Conservation (phyloP, 768 basidiomycete genomes). For the Psilocybe sp. region DNA sequence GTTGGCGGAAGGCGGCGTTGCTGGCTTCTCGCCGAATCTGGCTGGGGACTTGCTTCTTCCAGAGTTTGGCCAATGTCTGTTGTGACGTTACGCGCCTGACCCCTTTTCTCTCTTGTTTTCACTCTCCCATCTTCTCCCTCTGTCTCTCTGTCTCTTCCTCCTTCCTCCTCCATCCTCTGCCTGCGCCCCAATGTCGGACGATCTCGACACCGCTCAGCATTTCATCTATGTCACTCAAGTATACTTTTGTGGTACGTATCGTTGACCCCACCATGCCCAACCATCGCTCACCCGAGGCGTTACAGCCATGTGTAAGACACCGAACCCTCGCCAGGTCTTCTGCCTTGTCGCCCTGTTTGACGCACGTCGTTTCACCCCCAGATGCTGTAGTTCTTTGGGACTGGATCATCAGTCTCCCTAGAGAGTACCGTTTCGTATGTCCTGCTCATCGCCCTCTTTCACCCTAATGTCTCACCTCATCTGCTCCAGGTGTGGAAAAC, state of each 20-base stretch:
- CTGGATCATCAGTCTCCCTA: constrained; percentile 75
- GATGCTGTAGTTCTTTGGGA: constrained; percentile 85
- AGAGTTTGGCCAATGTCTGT: constrained; percentile 45
- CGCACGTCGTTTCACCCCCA: constrained; percentile 29
- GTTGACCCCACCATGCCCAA: constrained; percentile 16
- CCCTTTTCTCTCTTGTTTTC: constrained; percentile 35
- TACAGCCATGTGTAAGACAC: constrained; percentile 67
- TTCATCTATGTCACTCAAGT: constrained; percentile 82
- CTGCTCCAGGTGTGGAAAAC: constrained; percentile 71
- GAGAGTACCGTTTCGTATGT: constrained; percentile 76
- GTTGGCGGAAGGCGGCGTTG: constrained; percentile 16
- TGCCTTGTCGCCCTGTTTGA: constrained; percentile 26
- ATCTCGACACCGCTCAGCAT: constrained; percentile 59
- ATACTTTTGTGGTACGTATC: constrained; percentile 79
- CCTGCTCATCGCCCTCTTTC: constrained; percentile 6
- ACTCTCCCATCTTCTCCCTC: constrained; percentile 29
- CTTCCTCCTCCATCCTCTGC: constrained; percentile 18
- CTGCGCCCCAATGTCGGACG: constrained; percentile 27
- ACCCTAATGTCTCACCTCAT: constrained; percentile 17
- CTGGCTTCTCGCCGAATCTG: constrained; percentile 26
- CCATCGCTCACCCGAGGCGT: constrained; percentile 26
- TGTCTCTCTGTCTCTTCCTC: constrained; percentile 15
- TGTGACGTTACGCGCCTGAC: constrained; percentile 34
- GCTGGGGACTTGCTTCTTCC: constrained; percentile 40
- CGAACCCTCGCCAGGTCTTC: constrained; percentile 10